phyloP scores from a whole-genome alignment of 352 stramenopile genomes.

The Globisporangium recalcitrans region DNA sequence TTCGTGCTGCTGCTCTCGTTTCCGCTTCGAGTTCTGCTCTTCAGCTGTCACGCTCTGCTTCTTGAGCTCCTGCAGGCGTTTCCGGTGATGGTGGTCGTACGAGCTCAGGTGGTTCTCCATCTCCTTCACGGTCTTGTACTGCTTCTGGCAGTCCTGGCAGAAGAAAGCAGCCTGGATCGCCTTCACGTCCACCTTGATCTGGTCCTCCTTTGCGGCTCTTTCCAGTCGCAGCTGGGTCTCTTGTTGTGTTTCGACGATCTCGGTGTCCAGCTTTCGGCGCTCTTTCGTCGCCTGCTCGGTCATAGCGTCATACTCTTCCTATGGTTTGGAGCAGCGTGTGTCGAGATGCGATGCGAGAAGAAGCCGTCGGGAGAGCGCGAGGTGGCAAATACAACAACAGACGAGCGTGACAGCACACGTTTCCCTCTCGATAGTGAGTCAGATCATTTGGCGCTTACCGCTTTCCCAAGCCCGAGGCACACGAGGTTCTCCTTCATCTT shows the following conservation, averaged over 20 bases:
- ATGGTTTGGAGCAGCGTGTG: background rate
- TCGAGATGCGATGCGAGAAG: background rate
- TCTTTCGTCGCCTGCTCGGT: conserved; percentile 45
- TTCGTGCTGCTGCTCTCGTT: conserved; percentile 31
- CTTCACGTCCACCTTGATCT: conserved; percentile 28
- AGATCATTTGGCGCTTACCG: conserved; percentile 17
- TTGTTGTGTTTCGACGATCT: conserved; percentile 43
- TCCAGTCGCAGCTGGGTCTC: conserved; percentile 26
- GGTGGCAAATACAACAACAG: background rate
- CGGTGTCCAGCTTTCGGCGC: conserved; percentile 38
- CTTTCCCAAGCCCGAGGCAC: conserved; percentile 54
- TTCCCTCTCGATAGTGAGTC: background rate
- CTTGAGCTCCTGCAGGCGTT: conserved; percentile 38
- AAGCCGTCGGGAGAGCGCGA: background rate
- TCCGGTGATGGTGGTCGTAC: conserved; percentile 72
- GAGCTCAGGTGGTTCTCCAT: conserved; percentile 73
- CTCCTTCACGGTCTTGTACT: conserved; percentile 64
- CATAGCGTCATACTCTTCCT: conserved; percentile 59
- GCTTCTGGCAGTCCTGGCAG: conserved; percentile 54
- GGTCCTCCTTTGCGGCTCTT: conserved; percentile 22
- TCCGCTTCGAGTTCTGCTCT: conserved; percentile 28
- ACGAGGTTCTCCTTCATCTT: conserved; percentile 60
- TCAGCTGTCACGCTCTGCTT: conserved; percentile 15
- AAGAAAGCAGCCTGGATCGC: conserved; percentile 50
- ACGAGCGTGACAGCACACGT: conserved; percentile 15